phyloP scores from a whole-genome alignment of 2,329 filamentous ascomycete species.

The Diplodia sapinea region DNA sequence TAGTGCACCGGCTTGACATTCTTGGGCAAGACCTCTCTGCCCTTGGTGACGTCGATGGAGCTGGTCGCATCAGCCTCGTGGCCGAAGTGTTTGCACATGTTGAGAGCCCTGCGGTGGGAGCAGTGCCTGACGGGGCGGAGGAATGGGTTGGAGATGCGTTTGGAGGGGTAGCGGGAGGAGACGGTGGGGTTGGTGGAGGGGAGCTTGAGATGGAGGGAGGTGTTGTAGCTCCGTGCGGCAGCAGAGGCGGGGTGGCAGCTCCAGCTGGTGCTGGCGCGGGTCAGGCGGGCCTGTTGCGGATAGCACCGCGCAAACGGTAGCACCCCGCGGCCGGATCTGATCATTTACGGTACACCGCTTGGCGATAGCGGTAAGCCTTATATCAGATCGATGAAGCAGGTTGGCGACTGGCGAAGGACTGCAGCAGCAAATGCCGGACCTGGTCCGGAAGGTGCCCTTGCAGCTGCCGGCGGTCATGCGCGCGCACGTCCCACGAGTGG shows the following conservation, averaged over 20 bases:
- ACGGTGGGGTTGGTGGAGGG: slow-evolving; percentile 17
- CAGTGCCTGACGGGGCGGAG: slow-evolving; percentile 60
- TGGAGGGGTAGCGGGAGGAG: slow-evolving; percentile 20
- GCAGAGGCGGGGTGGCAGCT: not conserved
- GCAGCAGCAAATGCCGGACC: slow-evolving; percentile 2
- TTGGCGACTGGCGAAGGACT: slow-evolving; percentile 3
- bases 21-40: slow-evolving; percentile 84
- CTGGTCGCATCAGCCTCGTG: slow-evolving; percentile 59
- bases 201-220: slow-evolving; percentile 10
- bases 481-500: slow-evolving; percentile 20
- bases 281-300: slow-evolving; percentile 25
- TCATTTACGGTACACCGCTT: slow-evolving; percentile 27
- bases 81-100: slow-evolving; percentile 70
- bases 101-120: slow-evolving; percentile 68
- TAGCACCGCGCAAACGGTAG: slow-evolving; percentile 20
- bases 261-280: slow-evolving; percentile 10
- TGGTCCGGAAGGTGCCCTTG: slow-evolving; percentile 17
- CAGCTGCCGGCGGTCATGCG: slow-evolving; percentile 18
- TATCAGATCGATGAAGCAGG: slow-evolving; percentile 25
- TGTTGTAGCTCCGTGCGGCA: slow-evolving; percentile 31
- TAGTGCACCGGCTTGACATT: slow-evolving; percentile 95
- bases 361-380: slow-evolving; percentile 24
- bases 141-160: slow-evolving; percentile 2
- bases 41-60: slow-evolving; percentile 65
- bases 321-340: slow-evolving; percentile 25